Conservation (phyloP, 2,329 filamentous ascomycete species). For the Parafenestella ontariensis region DNA sequence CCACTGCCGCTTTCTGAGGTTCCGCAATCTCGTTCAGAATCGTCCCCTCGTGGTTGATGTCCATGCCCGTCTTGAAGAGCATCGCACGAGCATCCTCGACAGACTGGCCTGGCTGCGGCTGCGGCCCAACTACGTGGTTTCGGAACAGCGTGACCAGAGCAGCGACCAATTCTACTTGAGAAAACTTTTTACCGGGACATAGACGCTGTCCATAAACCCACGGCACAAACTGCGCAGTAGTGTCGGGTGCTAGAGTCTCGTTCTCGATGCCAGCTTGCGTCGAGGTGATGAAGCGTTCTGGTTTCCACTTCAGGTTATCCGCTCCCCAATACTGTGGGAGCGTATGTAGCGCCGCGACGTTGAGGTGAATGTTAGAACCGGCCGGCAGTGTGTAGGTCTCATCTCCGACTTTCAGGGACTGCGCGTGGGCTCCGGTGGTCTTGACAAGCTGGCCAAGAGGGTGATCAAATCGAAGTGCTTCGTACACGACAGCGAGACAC, state of each 20-base stretch:
- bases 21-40: neutral
- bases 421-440: neutral
- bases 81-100: neutral
- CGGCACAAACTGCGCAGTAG: conserved; percentile 18
- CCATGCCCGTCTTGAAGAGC: neutral
- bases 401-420: conserved; percentile 2
- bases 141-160: conserved; percentile 31
- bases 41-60: neutral
- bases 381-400: conserved; percentile 13
- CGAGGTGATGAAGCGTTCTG: conserved; percentile 25
- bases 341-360: conserved; percentile 17
- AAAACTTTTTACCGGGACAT: conserved; percentile 46
- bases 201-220: conserved; percentile 40
- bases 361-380: conserved; percentile 24
- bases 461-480: conserved; percentile 18
- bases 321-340: conserved; percentile 39
- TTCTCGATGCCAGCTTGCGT: neutral
- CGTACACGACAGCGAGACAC: neutral
- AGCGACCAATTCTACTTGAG: conserved; percentile 49
- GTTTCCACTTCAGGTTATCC: conserved; percentile 32
- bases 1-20: neutral
- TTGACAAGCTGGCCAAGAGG: conserved; percentile 14
- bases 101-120: neutral
- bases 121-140: neutral
- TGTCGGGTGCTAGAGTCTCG: neutral